A percentile compares a stretch with the other conserved stretches of the same genome.
These are phyloP conservation scores for Alternaria postmessia DNA, from an alignment of 2,329 filamentous ascomycete species.

Conservation along the genomic window DNA sequence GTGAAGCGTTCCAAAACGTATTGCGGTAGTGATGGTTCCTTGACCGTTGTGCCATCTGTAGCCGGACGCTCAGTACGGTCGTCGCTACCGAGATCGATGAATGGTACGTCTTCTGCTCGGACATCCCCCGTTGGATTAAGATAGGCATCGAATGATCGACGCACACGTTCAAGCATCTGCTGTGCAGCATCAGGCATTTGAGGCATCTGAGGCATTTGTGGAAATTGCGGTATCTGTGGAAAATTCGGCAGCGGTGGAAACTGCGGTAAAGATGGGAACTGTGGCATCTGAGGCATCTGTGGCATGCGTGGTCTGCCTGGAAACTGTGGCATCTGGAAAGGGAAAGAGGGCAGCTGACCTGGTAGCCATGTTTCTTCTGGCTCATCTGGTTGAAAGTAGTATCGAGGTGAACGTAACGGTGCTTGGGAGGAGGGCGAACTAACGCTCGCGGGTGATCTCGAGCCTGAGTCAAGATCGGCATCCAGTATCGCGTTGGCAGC, in stretches of 20 bases:
- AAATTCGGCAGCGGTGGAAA: conserved; percentile 45
- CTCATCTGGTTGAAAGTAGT: conserved; percentile 50
- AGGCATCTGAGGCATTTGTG: conserved; percentile 38
- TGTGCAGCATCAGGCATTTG: conserved; percentile 44
- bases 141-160: conserved; percentile 54
- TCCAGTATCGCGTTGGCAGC: conserved; percentile 44
- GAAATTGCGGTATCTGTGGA: conserved; percentile 33
- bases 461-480: conserved; percentile 37
- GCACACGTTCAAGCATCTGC: conserved; percentile 47
- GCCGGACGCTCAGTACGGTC: conserved; percentile 46
- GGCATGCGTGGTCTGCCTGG: conserved; percentile 43
- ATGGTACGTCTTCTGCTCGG: conserved; percentile 43
- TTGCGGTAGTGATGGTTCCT: conserved; percentile 53
- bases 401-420: conserved; percentile 45
- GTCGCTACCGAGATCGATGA: conserved; percentile 48
- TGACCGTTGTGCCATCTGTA: conserved; percentile 47
- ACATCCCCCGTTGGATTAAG: conserved; percentile 51
- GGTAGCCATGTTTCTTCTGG: conserved; percentile 50
- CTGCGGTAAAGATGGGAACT: conserved; percentile 42
- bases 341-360: conserved; percentile 46
- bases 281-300: conserved; percentile 43
- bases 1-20: conserved; percentile 58
- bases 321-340: conserved; percentile 49
- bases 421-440: conserved; percentile 43
- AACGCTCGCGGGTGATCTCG: conserved; percentile 40